Evolutionary conservation across 805 yeast genomes (phyloP).

Genomic region (Monosporozyma unispora): DNA sequence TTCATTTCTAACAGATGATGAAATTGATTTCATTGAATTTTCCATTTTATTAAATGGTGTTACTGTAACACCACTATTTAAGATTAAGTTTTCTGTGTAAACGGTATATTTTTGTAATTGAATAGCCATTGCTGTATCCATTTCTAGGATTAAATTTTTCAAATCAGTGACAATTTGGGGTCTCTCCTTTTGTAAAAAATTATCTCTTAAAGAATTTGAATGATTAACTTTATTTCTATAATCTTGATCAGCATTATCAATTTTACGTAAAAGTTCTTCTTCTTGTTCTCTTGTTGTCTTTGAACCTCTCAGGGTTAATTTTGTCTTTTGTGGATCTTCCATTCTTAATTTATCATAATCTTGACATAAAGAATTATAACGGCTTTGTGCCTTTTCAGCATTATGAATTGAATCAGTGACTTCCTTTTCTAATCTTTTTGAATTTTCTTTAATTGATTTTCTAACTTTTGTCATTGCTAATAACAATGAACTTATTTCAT

Average conservation of each 20-base stretch:
- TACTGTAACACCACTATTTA: constrained; percentile 78
- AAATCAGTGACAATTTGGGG: constrained; percentile 67
- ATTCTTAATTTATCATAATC: constrained; percentile 77
- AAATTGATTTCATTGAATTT: constrained; percentile 64
- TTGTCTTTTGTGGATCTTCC: constrained; percentile 77
- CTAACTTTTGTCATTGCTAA: constrained; percentile 63
- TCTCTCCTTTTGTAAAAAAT: constrained; percentile 60
- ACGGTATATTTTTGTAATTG: constrained; percentile 86
- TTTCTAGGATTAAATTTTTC: constrained; percentile 70
- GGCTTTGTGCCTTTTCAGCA: constrained; percentile 81
- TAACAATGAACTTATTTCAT: constrained; percentile 66
- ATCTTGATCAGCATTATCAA: constrained; percentile 78
- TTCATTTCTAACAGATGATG: constrained; percentile 74
- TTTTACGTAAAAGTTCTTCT: constrained; percentile 75
- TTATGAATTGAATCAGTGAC: constrained; percentile 70
- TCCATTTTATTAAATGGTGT: constrained; percentile 52
- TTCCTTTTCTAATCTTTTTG: constrained; percentile 72
- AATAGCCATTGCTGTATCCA: constrained; percentile 81
- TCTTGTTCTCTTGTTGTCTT: constrained; percentile 77
- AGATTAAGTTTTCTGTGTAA: constrained; percentile 70
- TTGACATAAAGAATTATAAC: constrained; percentile 70
- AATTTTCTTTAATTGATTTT: constrained; percentile 73
- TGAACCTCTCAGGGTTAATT: constrained; percentile 70
- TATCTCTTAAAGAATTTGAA: constrained; percentile 66
- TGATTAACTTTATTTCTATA: constrained; percentile 68